Evolutionary conservation across 192 early-diverging fungal genomes (phyloP).

Genomic region (Dissophora ornata): DNA sequence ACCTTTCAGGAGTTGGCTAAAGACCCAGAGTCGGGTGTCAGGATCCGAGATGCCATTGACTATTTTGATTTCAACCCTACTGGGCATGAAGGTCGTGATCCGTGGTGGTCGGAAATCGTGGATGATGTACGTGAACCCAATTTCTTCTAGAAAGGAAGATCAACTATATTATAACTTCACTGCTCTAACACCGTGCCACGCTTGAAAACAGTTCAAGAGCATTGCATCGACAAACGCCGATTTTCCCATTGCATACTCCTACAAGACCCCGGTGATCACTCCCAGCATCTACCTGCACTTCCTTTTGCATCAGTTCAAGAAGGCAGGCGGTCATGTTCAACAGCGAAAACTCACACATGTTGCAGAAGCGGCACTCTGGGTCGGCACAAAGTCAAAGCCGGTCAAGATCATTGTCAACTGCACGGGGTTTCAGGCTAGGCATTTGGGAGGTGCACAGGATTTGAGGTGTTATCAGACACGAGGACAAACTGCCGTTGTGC

Average conservation of each 20-base stretch:
- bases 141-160: too few relatives aligned
- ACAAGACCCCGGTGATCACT: constrained; percentile 41
- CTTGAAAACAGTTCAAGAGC: constrained; percentile 28
- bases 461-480: constrained; percentile 70
- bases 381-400: constrained; percentile 47
- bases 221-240: constrained; percentile 21
- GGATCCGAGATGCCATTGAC: constrained; percentile 42
- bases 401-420: constrained; percentile 82
- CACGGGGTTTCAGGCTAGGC: constrained; percentile 74
- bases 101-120: constrained; percentile 62
- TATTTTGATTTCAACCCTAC: constrained; percentile 53
- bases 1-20: constrained; percentile 58
- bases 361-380: constrained; percentile 52
- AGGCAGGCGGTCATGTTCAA: constrained; percentile 64
- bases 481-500: constrained; percentile 82
- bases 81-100: constrained; percentile 27
- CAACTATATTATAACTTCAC: too few relatives aligned
- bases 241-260: constrained; percentile 45
- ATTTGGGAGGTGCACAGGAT: constrained; percentile 80
- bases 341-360: constrained; percentile 54
- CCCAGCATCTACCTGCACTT: constrained; percentile 68
- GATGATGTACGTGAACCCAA: constrained; percentile 55
- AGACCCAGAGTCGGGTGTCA: constrained; percentile 57
- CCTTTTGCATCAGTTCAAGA: constrained; percentile 65
- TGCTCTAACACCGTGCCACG: too few relatives aligned